phyloP scores from a whole-genome alignment of 2,329 filamentous ascomycete species.

The Emericellopsis atlantica region DNA sequence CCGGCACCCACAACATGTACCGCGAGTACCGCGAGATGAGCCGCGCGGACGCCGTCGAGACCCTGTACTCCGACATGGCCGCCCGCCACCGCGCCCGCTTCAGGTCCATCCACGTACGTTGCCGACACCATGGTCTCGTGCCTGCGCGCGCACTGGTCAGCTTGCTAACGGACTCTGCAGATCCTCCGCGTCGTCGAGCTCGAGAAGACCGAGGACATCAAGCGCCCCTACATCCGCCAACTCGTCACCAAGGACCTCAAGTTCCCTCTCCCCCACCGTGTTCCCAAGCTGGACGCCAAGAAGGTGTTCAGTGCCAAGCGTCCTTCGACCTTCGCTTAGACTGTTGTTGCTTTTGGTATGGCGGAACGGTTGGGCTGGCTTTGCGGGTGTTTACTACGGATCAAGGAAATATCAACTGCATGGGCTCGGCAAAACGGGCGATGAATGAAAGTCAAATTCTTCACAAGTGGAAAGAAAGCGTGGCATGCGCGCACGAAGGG shows the following conservation, averaged over 20 bases:
- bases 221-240: constrained; percentile 99
- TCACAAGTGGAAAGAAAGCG: too few relatives aligned
- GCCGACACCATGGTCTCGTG: not conserved
- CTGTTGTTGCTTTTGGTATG: constrained; percentile 25
- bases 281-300: constrained; percentile 69
- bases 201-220: constrained; percentile 87
- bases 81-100: constrained; percentile 95
- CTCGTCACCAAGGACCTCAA: constrained; percentile 87
- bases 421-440: constrained; percentile 37
- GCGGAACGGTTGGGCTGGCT: constrained; percentile 34
- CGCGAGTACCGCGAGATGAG: constrained; percentile 99
- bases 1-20: constrained; percentile 99
- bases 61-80: constrained; percentile 99
- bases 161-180: constrained; percentile 29
- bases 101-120: constrained; percentile 92
- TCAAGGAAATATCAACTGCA: constrained; percentile 48
- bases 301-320: constrained; percentile 90
- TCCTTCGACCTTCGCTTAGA: constrained; percentile 96
- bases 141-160: not conserved
- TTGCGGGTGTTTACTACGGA: constrained; percentile 49
- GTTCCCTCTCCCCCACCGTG: constrained; percentile 97
- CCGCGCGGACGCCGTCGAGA: constrained; percentile 86
- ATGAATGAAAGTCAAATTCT: constrained; percentile 29
- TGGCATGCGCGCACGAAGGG: not conserved
- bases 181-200: constrained; percentile 98